These are phyloP conservation scores for Fusarium zealandicum DNA, from an alignment of 2,329 filamentous ascomycete genomes.

Conservation along the genomic window DNA sequence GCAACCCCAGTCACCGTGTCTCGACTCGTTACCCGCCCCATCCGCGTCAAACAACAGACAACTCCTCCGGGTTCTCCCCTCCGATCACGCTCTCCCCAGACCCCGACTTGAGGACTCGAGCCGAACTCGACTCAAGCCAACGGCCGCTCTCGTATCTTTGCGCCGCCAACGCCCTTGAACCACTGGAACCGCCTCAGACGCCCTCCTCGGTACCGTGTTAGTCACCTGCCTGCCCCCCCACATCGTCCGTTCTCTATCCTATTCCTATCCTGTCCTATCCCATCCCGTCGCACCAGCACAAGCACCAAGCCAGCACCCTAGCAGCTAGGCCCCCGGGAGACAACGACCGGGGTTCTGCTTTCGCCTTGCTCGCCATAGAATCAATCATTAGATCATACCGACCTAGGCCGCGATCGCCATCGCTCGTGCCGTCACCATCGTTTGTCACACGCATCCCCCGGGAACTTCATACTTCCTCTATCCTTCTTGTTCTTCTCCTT, in stretches of 20 bases:
- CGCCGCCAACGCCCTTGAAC: slow-evolving; percentile 24
- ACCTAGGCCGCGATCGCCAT: slow-evolving; percentile 32
- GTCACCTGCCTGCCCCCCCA: slow-evolving; percentile 39
- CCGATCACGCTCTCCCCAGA: slow-evolving; percentile 34
- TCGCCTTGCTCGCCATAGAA: slow-evolving; percentile 21
- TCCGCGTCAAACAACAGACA: slow-evolving; percentile 21
- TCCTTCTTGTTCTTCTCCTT: slow-evolving; percentile 15
- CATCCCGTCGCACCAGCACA: slow-evolving; percentile 30
- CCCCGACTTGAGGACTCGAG: neutral
- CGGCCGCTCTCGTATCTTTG: slow-evolving; percentile 32
- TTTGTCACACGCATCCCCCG: slow-evolving; percentile 34
- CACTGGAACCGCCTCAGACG: slow-evolving; percentile 18
- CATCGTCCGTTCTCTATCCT: slow-evolving; percentile 20
- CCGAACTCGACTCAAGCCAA: slow-evolving; percentile 28
- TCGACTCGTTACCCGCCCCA: slow-evolving; percentile 24
- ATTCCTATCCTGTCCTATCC: slow-evolving; percentile 29
- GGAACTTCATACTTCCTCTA: slow-evolving; percentile 20
- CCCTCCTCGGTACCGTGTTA: slow-evolving; percentile 35
- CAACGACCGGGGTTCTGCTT: slow-evolving; percentile 12
- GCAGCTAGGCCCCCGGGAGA: slow-evolving; percentile 17
- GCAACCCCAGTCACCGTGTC: slow-evolving; percentile 33
- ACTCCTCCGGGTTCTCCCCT: slow-evolving; percentile 22
- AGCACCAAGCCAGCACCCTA: slow-evolving; percentile 16
- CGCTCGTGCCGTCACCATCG: slow-evolving; percentile 34
- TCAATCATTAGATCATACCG: slow-evolving; percentile 31